Conservation (phyloP, 2,329 filamentous ascomycete genomes). For the Aspergillus unguis region DNA sequence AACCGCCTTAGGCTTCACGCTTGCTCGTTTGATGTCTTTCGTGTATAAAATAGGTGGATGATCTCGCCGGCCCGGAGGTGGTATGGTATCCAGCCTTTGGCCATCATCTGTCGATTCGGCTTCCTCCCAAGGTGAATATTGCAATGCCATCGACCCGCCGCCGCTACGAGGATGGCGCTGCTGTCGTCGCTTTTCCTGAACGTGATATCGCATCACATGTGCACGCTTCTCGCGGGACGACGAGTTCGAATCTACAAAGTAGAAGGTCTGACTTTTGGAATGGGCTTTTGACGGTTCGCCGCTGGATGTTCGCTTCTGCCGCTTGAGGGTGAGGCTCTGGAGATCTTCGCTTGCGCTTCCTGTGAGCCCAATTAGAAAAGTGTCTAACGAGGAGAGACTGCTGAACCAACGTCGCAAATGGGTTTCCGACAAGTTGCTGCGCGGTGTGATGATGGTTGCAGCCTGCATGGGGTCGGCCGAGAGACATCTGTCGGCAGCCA, state of each 20-base stretch:
- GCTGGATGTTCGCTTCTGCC: slow-evolving; percentile 26
- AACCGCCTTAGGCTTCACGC: slow-evolving; percentile 5
- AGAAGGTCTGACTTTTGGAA: slow-evolving; percentile 35
- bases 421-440: slow-evolving; percentile 11
- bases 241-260: slow-evolving; percentile 41
- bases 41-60: not conserved
- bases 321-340: slow-evolving; percentile 21
- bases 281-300: slow-evolving; percentile 26
- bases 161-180: slow-evolving; percentile 23
- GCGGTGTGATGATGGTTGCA: slow-evolving; percentile 6
- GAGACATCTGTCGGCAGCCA: slow-evolving; percentile 19
- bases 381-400: slow-evolving; percentile 4
- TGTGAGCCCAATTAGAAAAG: slow-evolving; percentile 8
- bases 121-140: slow-evolving; percentile 26
- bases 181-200: slow-evolving; percentile 40
- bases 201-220: slow-evolving; percentile 45
- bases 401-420: slow-evolving; percentile 17
- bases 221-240: slow-evolving; percentile 43
- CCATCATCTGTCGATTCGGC: not conserved
- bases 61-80: not conserved
- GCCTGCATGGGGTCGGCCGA: slow-evolving; percentile 17
- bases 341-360: slow-evolving; percentile 18
- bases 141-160: slow-evolving; percentile 15
- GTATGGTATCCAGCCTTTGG: not conserved
- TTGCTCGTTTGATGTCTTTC: slow-evolving; percentile 11